These are phyloP conservation scores for Silene conica DNA, from an alignment of 148 eudicot species.

Conservation along the genomic window DNA sequence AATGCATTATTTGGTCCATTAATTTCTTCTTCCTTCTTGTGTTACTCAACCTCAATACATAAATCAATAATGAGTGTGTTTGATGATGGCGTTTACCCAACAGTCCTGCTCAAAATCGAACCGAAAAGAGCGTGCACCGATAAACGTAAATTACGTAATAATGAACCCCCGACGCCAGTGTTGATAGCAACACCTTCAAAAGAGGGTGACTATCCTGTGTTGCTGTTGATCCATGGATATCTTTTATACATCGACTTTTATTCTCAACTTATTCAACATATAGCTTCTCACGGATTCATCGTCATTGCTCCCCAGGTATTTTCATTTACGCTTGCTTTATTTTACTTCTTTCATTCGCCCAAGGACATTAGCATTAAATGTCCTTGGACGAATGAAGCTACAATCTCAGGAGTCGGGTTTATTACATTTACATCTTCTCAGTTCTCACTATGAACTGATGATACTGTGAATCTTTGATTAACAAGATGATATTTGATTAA, in stretches of 20 bases:
- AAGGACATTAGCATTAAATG: no score
- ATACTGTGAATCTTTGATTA: no score
- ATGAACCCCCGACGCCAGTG: constrained; percentile 46
- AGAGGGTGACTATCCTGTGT: constrained; percentile 42
- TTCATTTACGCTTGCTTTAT: not conserved
- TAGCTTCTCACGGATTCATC: constrained; percentile 81
- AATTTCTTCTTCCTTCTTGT: no score
- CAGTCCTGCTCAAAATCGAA: constrained; percentile 31
- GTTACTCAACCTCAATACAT: not conserved
- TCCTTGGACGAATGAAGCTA: no score
- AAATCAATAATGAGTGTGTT: constrained; percentile 27
- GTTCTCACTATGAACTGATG: no score
- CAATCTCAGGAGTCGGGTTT: no score
- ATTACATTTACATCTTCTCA: no score
- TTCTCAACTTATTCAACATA: constrained; percentile 58
- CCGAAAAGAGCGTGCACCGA: not conserved
- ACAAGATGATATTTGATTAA: no score
- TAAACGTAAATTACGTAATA: not conserved
- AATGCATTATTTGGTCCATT: no score
- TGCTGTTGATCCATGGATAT: constrained; percentile 66
- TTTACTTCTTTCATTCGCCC: no score
- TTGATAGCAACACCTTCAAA: constrained; percentile 46
- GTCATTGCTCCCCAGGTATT: constrained; percentile 76
- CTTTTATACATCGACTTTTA: constrained; percentile 59
- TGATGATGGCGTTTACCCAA: constrained; percentile 35